A percentile compares a stretch with the other conserved stretches of the same genome.
phyloP scores from a whole-genome alignment of 106 monocot genomes.

The Acorus calamus region DNA sequence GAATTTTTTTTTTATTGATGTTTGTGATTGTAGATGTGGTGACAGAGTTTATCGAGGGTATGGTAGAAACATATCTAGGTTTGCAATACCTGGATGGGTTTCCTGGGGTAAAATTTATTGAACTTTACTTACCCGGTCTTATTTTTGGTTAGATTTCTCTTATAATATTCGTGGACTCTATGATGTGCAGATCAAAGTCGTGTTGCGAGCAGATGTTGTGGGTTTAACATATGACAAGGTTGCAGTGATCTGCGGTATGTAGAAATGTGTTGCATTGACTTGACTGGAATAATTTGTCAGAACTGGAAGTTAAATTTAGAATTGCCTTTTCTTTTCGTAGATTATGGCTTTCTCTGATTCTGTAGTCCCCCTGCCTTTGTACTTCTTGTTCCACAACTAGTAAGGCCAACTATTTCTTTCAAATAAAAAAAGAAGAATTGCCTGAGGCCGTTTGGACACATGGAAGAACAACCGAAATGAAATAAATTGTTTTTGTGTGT shows the following conservation, averaged over 20 bases:
- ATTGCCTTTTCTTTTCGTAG: too few species aligned
- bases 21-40: conserved; percentile 56
- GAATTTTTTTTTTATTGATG: neutral
- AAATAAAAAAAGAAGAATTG: too few species aligned
- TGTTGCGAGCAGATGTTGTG: conserved; percentile 73
- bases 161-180: neutral
- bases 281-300: too few species aligned
- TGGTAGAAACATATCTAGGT: conserved; percentile 86
- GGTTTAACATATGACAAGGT: conserved; percentile 59
- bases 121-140: too few species aligned
- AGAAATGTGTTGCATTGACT: neutral
- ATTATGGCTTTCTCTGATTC: too few species aligned
- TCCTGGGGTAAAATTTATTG: conserved; percentile 48
- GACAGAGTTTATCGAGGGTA: conserved; percentile 88
- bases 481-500: neutral
- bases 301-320: too few species aligned
- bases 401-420: too few species aligned
- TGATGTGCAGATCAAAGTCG: conserved; percentile 81
- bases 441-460: too few species aligned
- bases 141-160: neutral
- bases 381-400: too few species aligned
- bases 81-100: conserved; percentile 93
- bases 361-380: too few species aligned
- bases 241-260: conserved; percentile 87
- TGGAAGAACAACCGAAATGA: too few species aligned